Base-by-base conservation (phyloP, 805 yeast species). In the Teunomyces panamensis region DNA sequence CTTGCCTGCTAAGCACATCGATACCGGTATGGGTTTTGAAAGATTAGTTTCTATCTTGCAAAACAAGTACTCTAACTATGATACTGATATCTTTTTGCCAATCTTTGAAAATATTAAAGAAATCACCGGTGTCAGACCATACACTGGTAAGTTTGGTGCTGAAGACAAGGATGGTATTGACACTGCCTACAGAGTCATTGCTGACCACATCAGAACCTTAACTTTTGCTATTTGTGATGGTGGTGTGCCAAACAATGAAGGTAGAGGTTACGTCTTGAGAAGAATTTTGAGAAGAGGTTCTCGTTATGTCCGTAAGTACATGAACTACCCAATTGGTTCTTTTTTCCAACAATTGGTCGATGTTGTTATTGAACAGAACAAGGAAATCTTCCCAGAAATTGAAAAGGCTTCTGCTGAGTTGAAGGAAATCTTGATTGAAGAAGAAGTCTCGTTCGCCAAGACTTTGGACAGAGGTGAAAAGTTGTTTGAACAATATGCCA, bases 11-110 rank as follows among this genome's bases (percentile, higher is more conserved):
- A 86, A 92, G 71, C 99, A 94, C 65, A 82, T 94, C 52, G 99
- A 94, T 67, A 94, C 99, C 16, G 99, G 99, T 72, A 81, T 94
- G 90, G 99, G 99, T 37, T 94, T 91, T 63, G 99, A 94, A 77
- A 85, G 99, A 73, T 79, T 94, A 61, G 99, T 94, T 27, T 89
- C 97, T 3, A 85, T 92, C 44, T 78, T 94, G 62, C 99, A 94
- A 73, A 85, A 89, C 70, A 91, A 87, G 60, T 72, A 80, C 57
- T 91, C 98, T 42, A 94, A 94, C 74, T 94, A 94, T 69, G 99
- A 94, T 68, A 94, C 99, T 33, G 98, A 94, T 66, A 97, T 92
- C 35, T 94, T 94, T 77, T 77, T 81, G 54, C 99, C 99, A 42
- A 73, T 94, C 53, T 95, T 94, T 63, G 76, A 74, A 34, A 83